Conservation (phyloP, 176 grass and related monocot species). For the Oryza meyeriana region DNA sequence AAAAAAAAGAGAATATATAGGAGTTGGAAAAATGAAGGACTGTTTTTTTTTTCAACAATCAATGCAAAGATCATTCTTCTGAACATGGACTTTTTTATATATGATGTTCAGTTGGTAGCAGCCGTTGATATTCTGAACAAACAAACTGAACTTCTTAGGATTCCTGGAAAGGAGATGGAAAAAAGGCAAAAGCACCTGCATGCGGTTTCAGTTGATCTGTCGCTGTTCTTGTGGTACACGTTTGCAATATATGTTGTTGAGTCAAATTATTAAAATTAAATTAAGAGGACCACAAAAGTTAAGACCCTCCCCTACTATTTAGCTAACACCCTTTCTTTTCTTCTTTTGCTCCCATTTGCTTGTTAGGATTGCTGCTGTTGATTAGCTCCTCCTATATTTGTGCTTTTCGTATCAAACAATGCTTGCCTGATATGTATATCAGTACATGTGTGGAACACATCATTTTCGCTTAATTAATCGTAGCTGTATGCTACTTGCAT, state of each 20-base stretch:
- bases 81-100: conserved; percentile 17
- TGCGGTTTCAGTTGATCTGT: conserved; percentile 19
- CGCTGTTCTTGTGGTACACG: conserved; percentile 19
- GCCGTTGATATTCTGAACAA: neutral
- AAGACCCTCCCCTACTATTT: neutral
- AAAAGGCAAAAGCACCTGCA: conserved; percentile 15
- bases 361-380: neutral
- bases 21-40: neutral
- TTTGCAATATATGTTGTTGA: neutral
- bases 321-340: neutral
- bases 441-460: neutral
- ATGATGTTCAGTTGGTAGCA: neutral
- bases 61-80: neutral
- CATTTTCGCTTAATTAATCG: neutral
- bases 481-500: neutral
- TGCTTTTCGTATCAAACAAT: neutral
- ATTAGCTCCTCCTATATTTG: neutral
- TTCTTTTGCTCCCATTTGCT: neutral
- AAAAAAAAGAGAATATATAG: neutral
- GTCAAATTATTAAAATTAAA: conserved; percentile 5
- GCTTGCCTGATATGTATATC: neutral
- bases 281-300: neutral
- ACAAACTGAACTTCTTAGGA: neutral
- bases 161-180: neutral
- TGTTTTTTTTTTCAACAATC: too few relatives aligned